Evolutionary conservation across 179 eudicot genomes (phyloP), one percentile per base, ranked within the genome.

Genomic region (Beta corolliflora): DNA sequence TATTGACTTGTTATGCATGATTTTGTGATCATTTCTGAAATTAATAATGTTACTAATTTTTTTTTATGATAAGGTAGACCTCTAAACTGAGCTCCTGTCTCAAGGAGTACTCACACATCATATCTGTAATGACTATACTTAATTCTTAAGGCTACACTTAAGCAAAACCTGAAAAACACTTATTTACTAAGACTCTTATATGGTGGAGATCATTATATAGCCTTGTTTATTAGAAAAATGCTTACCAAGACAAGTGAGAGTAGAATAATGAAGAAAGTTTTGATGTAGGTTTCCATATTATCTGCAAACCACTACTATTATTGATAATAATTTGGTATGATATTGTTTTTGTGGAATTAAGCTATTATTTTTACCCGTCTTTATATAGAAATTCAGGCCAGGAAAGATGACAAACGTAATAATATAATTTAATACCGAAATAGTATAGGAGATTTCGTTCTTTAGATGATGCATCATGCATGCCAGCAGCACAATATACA

Each of bases 161-260:
- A 25, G 29, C 29, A 25, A 25, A 25, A 25, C 29, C 29, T 25
- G 29, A 25, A 25, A 25, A 25, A 25, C 29, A 25, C 29, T 25
- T 25, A 25, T 25, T 25, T 25, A 25, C 29, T 25, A 25, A 25
- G 29, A 25, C 50, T 46, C 5, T 46, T 46, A 46, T 46, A 46
- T 46, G 50, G 50, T 46, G 50, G 8, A 46, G 50, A 25, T 25
- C 29, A 46, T 46, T 46, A 46, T 4, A 7, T 4, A 46, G 50
- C 19, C 3, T 19, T 16, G 9, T 25, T 71, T 16, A 9, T 46
- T 14, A 48, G 23, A 13, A 50, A 18, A 15, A 79, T 74, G 16
- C 80, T 81, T 81, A 81, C 84, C 80, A 76, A 81, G 71, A 68
- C 18, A 13, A 81, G 71, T 3, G 75, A 73, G 60, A 76, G 31